Conservation (phyloP, 2,329 filamentous ascomycete genomes). For the Didymella arachidicola region DNA sequence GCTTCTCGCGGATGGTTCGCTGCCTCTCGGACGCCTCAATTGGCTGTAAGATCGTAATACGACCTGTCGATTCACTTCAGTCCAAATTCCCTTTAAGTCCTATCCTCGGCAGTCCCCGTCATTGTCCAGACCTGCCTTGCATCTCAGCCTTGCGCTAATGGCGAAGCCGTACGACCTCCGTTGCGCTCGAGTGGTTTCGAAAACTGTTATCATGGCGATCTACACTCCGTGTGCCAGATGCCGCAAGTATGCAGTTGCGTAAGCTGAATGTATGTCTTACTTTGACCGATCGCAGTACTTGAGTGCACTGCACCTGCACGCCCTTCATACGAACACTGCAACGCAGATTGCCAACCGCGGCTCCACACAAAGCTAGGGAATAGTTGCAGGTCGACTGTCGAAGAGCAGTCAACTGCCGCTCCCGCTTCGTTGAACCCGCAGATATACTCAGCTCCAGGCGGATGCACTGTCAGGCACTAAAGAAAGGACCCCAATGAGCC, state of each 20-base stretch:
- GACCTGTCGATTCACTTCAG: background rate
- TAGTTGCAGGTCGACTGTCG: background rate
- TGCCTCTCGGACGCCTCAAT: constrained; percentile 1
- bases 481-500: background rate
- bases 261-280: background rate
- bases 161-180: background rate
- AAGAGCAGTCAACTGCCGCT: background rate
- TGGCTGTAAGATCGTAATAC: background rate
- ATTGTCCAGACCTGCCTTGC: background rate
- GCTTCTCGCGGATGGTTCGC: constrained; percentile 7
- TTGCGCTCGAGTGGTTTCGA: background rate
- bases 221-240: background rate
- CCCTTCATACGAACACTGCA: background rate
- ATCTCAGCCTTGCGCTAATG: background rate
- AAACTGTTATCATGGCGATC: background rate
- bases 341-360: background rate
- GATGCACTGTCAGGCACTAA: background rate
- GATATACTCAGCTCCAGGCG: background rate
- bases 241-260: background rate
- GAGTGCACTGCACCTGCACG: constrained; percentile 4
- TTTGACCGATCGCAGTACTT: constrained; percentile 2
- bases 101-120: background rate
- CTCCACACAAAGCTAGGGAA: background rate
- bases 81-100: background rate
- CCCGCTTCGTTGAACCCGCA: background rate